A percentile compares a stretch with the other conserved stretches of the same genome.
phyloP scores from a whole-genome alignment of 1,284 basidiomycete genomes.

The Cryptococcus wingfieldii region DNA sequence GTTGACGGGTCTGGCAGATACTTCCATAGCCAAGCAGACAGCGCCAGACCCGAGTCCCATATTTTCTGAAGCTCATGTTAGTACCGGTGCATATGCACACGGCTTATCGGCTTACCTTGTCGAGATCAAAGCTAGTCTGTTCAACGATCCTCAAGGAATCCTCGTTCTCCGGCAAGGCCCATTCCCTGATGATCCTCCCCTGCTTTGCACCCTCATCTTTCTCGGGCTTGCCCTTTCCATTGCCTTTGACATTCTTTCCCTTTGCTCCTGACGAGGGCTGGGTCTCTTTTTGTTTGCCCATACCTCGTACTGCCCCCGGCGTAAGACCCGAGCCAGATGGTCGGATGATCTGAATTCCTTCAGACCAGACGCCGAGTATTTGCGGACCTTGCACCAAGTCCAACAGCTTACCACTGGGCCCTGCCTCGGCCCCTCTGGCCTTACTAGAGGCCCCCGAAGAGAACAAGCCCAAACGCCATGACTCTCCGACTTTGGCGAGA shows the following conservation, averaged over 20 bases:
- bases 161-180: conserved; percentile 47
- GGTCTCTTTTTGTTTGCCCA: conserved; percentile 2
- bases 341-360: conserved; percentile 32
- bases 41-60: conserved; percentile 81
- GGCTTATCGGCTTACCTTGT: conserved; percentile 62
- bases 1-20: conserved; percentile 5
- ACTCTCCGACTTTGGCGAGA: conserved; percentile 54
- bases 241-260: conserved; percentile 17
- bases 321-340: conserved; percentile 6
- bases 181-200: conserved; percentile 63
- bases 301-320: not conserved
- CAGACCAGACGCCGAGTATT: conserved; percentile 43
- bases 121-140: conserved; percentile 79
- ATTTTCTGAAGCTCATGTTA: conserved; percentile 61
- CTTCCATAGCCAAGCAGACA: conserved; percentile 65
- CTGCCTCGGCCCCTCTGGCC: not conserved
- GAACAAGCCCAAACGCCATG: conserved; percentile 64
- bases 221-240: conserved; percentile 25
- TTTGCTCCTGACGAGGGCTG: not conserved
- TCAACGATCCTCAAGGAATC: conserved; percentile 59
- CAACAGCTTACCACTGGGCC: conserved; percentile 2
- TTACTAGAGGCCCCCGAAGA: not conserved
- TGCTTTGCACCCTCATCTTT: conserved; percentile 57
- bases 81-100: not conserved
- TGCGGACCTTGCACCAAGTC: conserved; percentile 7